Base-by-base conservation (phyloP, 2,329 filamentous ascomycete species). In the Fusarium sp. region DNA sequence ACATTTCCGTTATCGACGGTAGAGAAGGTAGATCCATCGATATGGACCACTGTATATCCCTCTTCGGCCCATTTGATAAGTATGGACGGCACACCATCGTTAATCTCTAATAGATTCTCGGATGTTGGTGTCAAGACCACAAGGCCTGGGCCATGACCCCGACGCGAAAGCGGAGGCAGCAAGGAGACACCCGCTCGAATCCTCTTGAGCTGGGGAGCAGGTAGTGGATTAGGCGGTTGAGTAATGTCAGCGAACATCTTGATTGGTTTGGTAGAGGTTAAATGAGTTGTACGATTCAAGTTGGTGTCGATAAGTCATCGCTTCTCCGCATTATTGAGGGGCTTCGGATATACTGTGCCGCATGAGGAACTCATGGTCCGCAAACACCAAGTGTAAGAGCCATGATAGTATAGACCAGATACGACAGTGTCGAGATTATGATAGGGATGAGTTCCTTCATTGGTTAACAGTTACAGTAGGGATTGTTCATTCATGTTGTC, bases 21-120 rank as follows among this genome's bases (percentile, higher is more conserved):
- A 8, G 55, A 22, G 8, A 70, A 45, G 1, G 25, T 44, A n/a
- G 48, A 51, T 4, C 24, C 16, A 20, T 67, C 59, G 15, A 65
- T 12, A 11, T 65, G 65, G 0, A 82, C 87, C 3, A 92, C 89
- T 0, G 86, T 82, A 67, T 87, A 92, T 3, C 90, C 89, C 77
- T 93, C 91, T 75, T 93, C 91, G 0, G 90, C 90, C 91, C 91
- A 92, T 78, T 92, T 93, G 67, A 87, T 76, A 30, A 88, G 73
- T 1, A 88, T 87, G 9, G 85, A 82, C 0, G 90, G 89, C 53
- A 83, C 82, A 63, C 59, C 78, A 71, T 74, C 73, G 59, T 58
- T 56, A 43, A 71, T 76, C 34, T 55, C 69, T 38, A 71, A 54
- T 3, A 57, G 69, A 24, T 70, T 72, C 13, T 64, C 45, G 22